phyloP scores from a whole-genome alignment of 306 rosid species.

The Prinsepia uniflora region DNA sequence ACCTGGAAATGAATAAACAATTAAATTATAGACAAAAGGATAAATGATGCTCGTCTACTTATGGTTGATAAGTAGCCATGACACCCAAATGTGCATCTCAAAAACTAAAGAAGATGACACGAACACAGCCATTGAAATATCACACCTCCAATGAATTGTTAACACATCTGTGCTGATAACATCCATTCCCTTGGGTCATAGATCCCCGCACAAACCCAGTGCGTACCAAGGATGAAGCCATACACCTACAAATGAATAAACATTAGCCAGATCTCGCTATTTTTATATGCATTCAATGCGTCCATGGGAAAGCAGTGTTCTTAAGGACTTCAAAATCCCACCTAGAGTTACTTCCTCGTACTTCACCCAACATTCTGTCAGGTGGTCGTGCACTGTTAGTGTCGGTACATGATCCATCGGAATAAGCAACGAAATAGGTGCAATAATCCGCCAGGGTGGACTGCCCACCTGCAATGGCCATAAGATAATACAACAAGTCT shows the following conservation, averaged over 20 bases:
- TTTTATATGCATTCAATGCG: conserved; percentile 12
- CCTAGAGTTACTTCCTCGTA: conserved; percentile 93
- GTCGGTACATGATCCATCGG: conserved; percentile 97
- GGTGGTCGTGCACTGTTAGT: conserved; percentile 88
- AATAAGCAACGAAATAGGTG: conserved; percentile 93
- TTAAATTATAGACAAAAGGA: neutral
- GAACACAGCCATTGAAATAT: conserved; percentile 13
- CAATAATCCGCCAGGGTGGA: conserved; percentile 98
- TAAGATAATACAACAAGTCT: conserved; percentile 8
- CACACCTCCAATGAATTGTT: conserved; percentile 77
- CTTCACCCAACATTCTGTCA: conserved; percentile 97
- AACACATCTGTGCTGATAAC: conserved; percentile 86
- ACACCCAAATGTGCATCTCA: conserved; percentile 4
- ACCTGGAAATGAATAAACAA: conserved; percentile 40
- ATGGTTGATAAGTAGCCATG: neutral
- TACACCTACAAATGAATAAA: conserved; percentile 56
- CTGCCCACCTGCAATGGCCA: conserved; percentile 80
- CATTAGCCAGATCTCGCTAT: conserved; percentile 20
- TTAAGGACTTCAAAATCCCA: conserved; percentile 22
- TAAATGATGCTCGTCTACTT: neutral
- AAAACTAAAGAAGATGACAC: conserved; percentile 6
- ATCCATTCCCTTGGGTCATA: conserved; percentile 88
- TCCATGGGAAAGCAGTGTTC: neutral
- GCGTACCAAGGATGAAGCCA: conserved; percentile 92
- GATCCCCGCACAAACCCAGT: conserved; percentile 92